Evolutionary conservation across 2,329 filamentous ascomycete species (phyloP), one percentile per base, ranked within the genome.

Genomic region (Amphichorda felina): DNA sequence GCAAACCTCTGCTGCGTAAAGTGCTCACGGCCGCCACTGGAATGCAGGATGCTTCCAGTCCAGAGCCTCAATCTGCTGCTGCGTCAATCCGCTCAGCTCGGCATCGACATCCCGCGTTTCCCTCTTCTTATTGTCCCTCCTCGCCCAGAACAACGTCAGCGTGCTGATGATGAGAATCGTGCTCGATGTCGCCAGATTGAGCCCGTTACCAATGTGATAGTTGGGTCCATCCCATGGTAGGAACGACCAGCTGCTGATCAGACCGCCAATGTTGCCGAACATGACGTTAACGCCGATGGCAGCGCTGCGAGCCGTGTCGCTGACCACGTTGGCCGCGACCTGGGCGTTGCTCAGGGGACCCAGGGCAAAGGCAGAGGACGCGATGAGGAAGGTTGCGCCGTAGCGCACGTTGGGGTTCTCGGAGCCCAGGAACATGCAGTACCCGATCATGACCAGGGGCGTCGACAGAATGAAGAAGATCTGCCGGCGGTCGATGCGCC

Each of bases 261-360:
- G 51, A 0, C 79, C 81, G 2, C 81, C 81, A n/a, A 84, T 50
- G 37, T 83, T 84, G 19, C 79, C 81, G 17, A 82, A 59, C 78
- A 84, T 83, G 47, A 84, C 55, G 33, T 74, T 75, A 0, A 69
- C 71, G 9, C 72, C 78, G 30, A 84, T 80, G 4, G 76, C 77
- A 1, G 75, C 68, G 8, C 72, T 74, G 11, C 79, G 68, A 0
- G 80, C 75, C 0, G 80, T 82, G 44, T 85, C 81, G 4, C 74
- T 76, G 7, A 83, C 69, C 0, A 85, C 78, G 43, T 84, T 84
- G 6, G 78, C 79, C 0, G 77, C 73, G 1, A 71, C 74, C 37
- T 83, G 70, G 0, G 79, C 79, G 42, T 80, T 82, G 44, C 69
- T 72, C 10, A 85, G 64, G 0, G 79, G 66, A 0, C 78, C 79